Conservation (phyloP, 176 grass and related monocot genomes). For the Juncus inflexus region DNA sequence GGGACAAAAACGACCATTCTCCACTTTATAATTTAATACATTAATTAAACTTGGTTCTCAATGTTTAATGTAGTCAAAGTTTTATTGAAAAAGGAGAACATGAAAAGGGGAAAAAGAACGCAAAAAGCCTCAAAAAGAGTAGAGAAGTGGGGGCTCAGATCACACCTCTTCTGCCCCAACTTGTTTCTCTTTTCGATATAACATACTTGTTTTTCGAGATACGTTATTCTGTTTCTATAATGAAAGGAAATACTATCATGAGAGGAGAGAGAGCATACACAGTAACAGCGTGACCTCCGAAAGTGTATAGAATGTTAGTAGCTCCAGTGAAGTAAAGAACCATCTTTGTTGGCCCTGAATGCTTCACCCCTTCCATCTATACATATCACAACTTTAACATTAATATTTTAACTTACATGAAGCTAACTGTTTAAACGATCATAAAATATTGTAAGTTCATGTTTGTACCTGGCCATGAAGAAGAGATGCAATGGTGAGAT, state of each 20-base stretch:
- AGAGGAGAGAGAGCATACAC: conserved; percentile 53
- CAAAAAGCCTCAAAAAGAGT: conserved; percentile 7
- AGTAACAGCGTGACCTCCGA: conserved; percentile 96
- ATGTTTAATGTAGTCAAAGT: conserved; percentile 21
- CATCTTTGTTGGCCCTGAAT: conserved; percentile 87
- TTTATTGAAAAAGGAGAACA: conserved; percentile 18
- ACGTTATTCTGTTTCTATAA: not conserved
- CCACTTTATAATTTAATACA: not conserved
- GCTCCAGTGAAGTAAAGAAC: conserved; percentile 97
- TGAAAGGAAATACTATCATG: not conserved
- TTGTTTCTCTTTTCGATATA: not conserved
- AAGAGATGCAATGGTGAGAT: conserved; percentile 87
- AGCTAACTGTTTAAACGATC: too few relatives aligned
- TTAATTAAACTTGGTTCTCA: not conserved
- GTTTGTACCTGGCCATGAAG: conserved; percentile 78
- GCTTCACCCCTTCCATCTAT: conserved; percentile 88
- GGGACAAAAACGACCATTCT: conserved; percentile 21
- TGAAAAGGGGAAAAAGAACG: conserved; percentile 13
- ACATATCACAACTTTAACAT: not conserved
- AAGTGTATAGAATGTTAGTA: conserved; percentile 99
- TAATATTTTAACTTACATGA: not conserved
- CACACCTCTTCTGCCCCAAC: too few relatives aligned
- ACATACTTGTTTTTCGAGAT: conserved; percentile 6
- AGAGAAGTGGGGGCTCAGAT: conserved; percentile 17
- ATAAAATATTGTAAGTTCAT: not conserved